Evolutionary conservation across 2,329 filamentous ascomycete species (phyloP).

Genomic region (Penicillium sp.): DNA sequence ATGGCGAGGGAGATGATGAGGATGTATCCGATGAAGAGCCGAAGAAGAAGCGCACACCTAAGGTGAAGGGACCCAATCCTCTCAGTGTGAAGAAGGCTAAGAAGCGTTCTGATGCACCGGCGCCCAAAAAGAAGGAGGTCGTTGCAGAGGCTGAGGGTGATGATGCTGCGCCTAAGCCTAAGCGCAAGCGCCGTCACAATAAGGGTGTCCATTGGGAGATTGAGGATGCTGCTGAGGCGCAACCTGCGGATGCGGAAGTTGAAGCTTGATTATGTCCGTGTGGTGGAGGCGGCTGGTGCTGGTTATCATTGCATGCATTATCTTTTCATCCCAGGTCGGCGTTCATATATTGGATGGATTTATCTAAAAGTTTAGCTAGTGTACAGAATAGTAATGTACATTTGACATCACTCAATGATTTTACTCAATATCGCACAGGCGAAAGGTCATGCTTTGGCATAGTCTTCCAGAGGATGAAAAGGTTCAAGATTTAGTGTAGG

Average conservation of each 20-base stretch:
- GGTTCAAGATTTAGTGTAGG: neutral
- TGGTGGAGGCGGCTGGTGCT: conserved; percentile 10
- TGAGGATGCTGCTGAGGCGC: conserved; percentile 17
- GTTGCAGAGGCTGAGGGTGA: conserved; percentile 23
- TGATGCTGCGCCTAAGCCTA: conserved; percentile 32
- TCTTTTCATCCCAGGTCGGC: conserved; percentile 25
- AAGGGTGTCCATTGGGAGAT: conserved; percentile 28
- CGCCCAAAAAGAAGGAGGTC: conserved; percentile 20
- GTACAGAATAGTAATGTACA: conserved; percentile 20
- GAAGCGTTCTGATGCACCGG: conserved; percentile 30
- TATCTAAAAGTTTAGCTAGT: conserved; percentile 25
- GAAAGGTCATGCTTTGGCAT: too few species aligned
- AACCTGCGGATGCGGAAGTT: conserved; percentile 15
- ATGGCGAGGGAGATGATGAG: conserved; percentile 26
- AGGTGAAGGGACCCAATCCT: conserved; percentile 49
- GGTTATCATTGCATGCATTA: conserved; percentile 17
- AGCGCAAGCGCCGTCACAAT: conserved; percentile 38
- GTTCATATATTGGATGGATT: conserved; percentile 29
- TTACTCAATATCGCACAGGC: too few species aligned
- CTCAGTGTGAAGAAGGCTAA: conserved; percentile 52
- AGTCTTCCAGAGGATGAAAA: neutral
- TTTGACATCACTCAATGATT: conserved; percentile 6
- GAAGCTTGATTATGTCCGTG: conserved; percentile 19
- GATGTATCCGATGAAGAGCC: conserved; percentile 24
- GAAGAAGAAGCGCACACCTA: conserved; percentile 35